A percentile compares a stretch with the other conserved stretches of the same genome.
phyloP scores from a whole-genome alignment of 2,329 filamentous ascomycete species.

The Alternaria longipes region DNA sequence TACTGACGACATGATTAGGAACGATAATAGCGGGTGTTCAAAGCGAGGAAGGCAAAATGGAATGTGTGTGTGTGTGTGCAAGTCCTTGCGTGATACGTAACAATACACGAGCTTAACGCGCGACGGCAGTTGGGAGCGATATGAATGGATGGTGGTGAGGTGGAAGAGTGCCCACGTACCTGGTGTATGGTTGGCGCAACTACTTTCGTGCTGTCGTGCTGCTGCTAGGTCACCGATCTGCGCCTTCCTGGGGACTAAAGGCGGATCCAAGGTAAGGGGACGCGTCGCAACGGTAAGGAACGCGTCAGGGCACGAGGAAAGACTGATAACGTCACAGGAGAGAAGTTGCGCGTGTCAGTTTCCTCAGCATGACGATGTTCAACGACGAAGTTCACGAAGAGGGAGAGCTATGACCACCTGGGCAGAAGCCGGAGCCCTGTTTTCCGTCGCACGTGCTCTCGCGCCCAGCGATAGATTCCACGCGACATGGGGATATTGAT shows the following conservation, averaged over 20 bases:
- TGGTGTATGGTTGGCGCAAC: conserved; percentile 21
- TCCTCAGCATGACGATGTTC: conserved; percentile 23
- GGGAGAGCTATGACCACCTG: conserved; percentile 30
- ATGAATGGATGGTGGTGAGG: conserved; percentile 8
- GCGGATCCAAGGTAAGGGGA: background rate
- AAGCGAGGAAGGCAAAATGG: conserved; percentile 1
- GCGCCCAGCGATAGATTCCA: background rate
- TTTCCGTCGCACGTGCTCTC: conserved; percentile 23
- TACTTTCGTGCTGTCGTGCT: conserved; percentile 18
- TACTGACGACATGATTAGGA: conserved; percentile 26
- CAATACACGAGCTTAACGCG: background rate
- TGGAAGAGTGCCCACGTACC: conserved; percentile 21
- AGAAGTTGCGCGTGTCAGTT: conserved; percentile 10
- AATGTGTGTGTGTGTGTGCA: background rate
- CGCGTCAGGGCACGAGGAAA: conserved; percentile 6
- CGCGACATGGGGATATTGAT: background rate
- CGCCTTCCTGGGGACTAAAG: conserved; percentile 6
- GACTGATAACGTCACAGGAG: conserved; percentile 4
- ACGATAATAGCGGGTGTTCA: conserved; percentile 2
- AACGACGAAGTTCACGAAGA: conserved; percentile 14
- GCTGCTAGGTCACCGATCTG: conserved; percentile 13
- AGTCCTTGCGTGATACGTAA: background rate
- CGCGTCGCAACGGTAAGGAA: conserved; percentile 1
- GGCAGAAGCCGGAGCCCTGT: conserved; percentile 10
- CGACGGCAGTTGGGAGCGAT: background rate